Base-by-base conservation (phyloP, 75 land plant genomes). In the Chamaecyparis obtusa region DNA sequence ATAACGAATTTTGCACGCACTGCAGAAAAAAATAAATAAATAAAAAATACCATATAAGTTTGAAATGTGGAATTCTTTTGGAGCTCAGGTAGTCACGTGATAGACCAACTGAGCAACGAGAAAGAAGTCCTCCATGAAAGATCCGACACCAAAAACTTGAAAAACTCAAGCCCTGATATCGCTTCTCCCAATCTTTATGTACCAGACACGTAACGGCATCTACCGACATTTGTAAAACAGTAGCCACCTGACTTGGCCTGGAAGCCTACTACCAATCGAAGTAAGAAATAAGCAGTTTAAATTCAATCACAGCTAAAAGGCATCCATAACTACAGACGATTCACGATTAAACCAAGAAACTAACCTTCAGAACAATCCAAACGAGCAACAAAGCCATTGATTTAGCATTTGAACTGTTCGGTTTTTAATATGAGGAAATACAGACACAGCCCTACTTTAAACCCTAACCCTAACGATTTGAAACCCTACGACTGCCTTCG, bases 131-230 rank as follows among this genome's bases (percentile, higher is more conserved):
- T 36, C 33, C 76, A 33, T 72, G 76, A 33, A 72, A 72, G 36
- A 2, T 72, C 76, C 15, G 33, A 32, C 36, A 72, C 35, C 76
- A 24, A 24, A 27, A 14, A 36, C 33, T 72, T 72, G 76, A 72
- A 72, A 32, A 72, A 72, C 76, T 72, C 76, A 72, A 72, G 33
- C 76, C 37, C 15, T 11, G 33, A 72, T 72, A 36, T 11, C 76
- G 11, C 33, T 33, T 0, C 36, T 72, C 15, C 76, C 76, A 72
- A 72, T 72, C 36, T 72, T 72, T 10, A 72, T 72, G 32, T 72
- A 72, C 76, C 76, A 72, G 76, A 72, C 76, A 72, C 15, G 76
- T 72, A 72, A 72, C 76, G 76, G 76, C 76, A 33, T 30, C 76
- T 33, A 72, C 76, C 76, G 76, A 72, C 15, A 21, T 30, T 72